Evolutionary conservation across 106 monocot genomes (phyloP).

Genomic region (Dendrobium nobile): DNA sequence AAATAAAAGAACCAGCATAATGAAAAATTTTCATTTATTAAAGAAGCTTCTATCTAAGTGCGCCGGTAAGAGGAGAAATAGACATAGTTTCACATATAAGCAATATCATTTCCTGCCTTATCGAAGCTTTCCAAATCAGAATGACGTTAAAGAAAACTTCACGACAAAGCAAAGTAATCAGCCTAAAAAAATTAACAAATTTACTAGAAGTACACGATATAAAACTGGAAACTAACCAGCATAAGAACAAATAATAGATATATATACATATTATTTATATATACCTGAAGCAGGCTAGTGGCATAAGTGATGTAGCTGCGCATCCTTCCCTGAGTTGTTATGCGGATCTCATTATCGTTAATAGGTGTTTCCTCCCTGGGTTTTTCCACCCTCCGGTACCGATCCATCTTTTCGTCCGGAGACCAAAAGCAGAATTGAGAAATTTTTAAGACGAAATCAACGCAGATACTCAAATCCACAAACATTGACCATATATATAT

Average conservation of each 20-base stretch:
- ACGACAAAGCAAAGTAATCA: neutral
- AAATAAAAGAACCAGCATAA: neutral
- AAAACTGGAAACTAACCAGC: neutral
- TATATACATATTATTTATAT: neutral
- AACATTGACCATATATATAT: neutral
- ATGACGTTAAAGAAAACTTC: neutral
- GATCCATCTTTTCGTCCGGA: conserved; percentile 36
- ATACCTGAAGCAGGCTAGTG: conserved; percentile 36
- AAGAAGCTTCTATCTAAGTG: neutral
- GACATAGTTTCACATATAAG: no score
- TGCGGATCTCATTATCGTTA: conserved; percentile 41
- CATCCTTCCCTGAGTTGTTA: conserved; percentile 49
- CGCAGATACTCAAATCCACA: neutral
- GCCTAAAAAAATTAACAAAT: neutral
- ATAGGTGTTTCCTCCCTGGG: conserved; percentile 33
- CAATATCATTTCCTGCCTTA: neutral
- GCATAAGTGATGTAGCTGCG: conserved; percentile 59
- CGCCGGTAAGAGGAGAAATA: neutral
- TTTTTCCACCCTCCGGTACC: conserved; percentile 54
- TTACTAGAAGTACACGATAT: neutral
- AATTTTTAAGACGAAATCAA: neutral
- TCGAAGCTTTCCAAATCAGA: neutral
- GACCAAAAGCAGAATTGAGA: conserved; percentile 1
- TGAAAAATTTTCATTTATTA: neutral
- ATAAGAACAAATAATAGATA: no score